Base-by-base conservation (phyloP, 2,329 filamentous ascomycete species). In the Zalaria obscura region DNA sequence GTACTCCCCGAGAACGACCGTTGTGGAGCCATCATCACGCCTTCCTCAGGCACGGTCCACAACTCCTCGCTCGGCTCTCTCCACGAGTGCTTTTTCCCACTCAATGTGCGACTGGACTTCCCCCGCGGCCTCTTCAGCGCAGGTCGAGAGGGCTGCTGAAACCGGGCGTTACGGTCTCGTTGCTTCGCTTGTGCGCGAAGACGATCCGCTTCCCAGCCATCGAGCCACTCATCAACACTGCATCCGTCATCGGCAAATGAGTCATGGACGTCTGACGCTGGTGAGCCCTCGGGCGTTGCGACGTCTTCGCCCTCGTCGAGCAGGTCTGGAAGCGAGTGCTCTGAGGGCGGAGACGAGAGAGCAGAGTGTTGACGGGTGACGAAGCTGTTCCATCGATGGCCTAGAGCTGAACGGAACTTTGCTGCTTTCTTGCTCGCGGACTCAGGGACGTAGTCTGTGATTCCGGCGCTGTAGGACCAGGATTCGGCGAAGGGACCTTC, bases 31-130 rank as follows among this genome's bases (percentile, higher is more conserved):
- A 18, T 18, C 18, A 18, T 18, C 2, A 18, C 60, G 29, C 58
- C 59, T 5, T 61, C 61, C 45, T 65, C 62, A 36, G 59, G 55
- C 27, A 65, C 59, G 18, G 61, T 64, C 50, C 63, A 65, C 1
- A 65, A 52, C 39, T 63, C 61, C 1, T 56, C 56, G 43, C 59
- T 61, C 9, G 62, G 62, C 40, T 62, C 62, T 18, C 60, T 50
- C 58, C 61, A 65, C 38, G 61, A 63, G 45, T 64, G 61, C 18
- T 58, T 55, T 39, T 60, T 56, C 10, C 61, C 60, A 26, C 57
- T 61, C 5, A 61, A 52, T 6, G 59, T 62, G 10, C 60, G 52
- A 32, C 54, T 56, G 28, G 54, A 52, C 11, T 38, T 45, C 27
- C 28, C 38, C n/a, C 58, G 52, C 35, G 43, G 43, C 26, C 42